Evolutionary conservation across 2,329 filamentous ascomycete species (phyloP), one percentile per base, ranked within the genome.

Genomic region (Trichophyton equinum): DNA sequence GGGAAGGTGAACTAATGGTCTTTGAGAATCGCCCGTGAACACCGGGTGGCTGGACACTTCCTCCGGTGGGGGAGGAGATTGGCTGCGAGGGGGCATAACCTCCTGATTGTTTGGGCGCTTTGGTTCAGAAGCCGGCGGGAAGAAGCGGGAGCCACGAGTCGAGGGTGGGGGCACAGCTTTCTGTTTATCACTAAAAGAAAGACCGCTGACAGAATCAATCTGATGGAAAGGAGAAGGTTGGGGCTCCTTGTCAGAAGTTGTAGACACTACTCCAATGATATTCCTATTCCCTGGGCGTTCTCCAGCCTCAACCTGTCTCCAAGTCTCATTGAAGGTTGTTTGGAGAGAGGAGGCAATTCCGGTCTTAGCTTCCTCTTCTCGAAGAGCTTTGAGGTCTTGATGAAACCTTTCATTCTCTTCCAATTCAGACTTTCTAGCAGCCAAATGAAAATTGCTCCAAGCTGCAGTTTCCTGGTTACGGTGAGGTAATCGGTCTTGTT

Each of bases 21-120:
- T 77, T 33, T 70, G 71, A 11, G 70, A 71, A 63, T 80, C 75
- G 42, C 79, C 77, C 60, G 74, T 76, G 66, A 81, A 82, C 2
- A 77, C 83, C 15, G 83, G 83, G 67, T 85, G 76, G 59, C 76
- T 77, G 4, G 79, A 79, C 66, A 74, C 65, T 61, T 77, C 76
- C 65, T 85, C 83, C 4, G 83, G 83, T 5, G 83, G 83, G 38
- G 81, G 81, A 33, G 82, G 78, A 25, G 78, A 80, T 33, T 73
- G 73, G 61, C 72, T 75, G 60, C 71, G 72, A 62, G 70, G 66
- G 62, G 69, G 70, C 60, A 70, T 71, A 57, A 61, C 60, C 59
- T 73, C 71, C 57, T 70, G 68, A 61, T 64, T 66, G 33, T 66
- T 61, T 44, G 69, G 67, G 63, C 66, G 72, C 68, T 68, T 74